These are phyloP conservation scores for Amanita pallidorosea DNA, from an alignment of 768 basidiomycete genomes.

Conservation along the genomic window DNA sequence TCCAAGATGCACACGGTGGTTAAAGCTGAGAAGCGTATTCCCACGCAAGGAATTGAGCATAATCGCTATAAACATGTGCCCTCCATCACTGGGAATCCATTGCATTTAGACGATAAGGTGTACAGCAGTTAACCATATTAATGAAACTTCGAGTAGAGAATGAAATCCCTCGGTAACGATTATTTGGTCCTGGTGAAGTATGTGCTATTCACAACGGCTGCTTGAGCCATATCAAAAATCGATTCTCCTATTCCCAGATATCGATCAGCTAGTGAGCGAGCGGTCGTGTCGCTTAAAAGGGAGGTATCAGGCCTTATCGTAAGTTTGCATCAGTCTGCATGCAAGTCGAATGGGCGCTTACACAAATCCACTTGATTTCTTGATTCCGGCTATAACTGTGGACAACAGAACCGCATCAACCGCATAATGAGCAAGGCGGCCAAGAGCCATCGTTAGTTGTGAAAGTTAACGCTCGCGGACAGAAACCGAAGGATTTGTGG, in stretches of 20 bases:
- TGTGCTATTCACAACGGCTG: conserved; percentile 73
- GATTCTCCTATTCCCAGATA: conserved; percentile 85
- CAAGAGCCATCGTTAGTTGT: conserved; percentile 39
- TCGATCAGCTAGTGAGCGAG: conserved; percentile 66
- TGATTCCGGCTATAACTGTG: conserved; percentile 84
- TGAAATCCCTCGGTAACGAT: background rate
- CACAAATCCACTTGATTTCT: conserved; percentile 84
- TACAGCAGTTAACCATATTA: background rate
- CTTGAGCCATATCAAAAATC: conserved; percentile 78
- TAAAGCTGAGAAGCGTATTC: background rate
- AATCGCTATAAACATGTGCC: too few relatives aligned
- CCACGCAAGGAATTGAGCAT: background rate
- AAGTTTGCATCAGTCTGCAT: conserved; percentile 4
- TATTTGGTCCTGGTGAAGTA: conserved; percentile 55
- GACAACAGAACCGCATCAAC: conserved; percentile 80
- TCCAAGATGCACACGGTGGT: background rate
- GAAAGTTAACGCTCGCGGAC: too few relatives aligned
- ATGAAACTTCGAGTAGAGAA: background rate
- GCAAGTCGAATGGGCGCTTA: conserved; percentile 31
- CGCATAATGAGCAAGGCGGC: conserved; percentile 72
- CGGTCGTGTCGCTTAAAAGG: conserved; percentile 65
- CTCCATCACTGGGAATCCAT: too few relatives aligned
- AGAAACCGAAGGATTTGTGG: too few relatives aligned
- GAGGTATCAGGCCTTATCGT: conserved; percentile 52
- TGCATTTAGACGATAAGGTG: too few relatives aligned